phyloP scores from a whole-genome alignment of 768 basidiomycete genomes.

The Termitomyces sp. region DNA sequence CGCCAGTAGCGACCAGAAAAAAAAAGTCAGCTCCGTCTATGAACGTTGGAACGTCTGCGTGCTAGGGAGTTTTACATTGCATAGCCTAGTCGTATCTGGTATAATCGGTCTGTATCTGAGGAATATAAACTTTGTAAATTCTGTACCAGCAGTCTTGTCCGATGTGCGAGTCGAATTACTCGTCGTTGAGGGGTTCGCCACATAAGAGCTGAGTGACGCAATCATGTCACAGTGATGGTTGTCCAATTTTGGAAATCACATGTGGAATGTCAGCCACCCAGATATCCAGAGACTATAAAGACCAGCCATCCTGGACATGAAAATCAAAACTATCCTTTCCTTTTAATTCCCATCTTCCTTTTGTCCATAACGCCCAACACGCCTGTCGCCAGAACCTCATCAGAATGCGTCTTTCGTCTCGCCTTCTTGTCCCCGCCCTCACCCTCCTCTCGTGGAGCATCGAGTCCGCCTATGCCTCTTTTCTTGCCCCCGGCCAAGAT shows the following conservation, averaged over 20 bases:
- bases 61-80: too few species aligned
- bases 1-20: too few species aligned
- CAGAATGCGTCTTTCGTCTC: constrained; percentile 9
- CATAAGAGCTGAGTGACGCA: neutral
- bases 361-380: neutral
- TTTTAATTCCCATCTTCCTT: neutral
- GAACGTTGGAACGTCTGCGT: too few species aligned
- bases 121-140: too few species aligned
- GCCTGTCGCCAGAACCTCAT: too few species aligned
- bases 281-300: constrained; percentile 4
- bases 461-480: neutral
- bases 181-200: too few species aligned
- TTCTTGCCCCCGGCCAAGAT: neutral
- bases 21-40: too few species aligned
- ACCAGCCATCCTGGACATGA: neutral
- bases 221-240: neutral
- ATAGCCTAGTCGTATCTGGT: too few species aligned
- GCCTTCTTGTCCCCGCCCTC: constrained; percentile 10
- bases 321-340: neutral
- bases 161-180: too few species aligned
- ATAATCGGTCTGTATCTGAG: too few species aligned
- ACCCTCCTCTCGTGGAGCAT: constrained; percentile 13
- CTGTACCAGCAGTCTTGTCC: too few species aligned
- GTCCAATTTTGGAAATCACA: constrained; percentile 3
- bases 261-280: constrained; percentile 1